phyloP scores from a whole-genome alignment of 2,329 filamentous ascomycete species.

The Exophiala lecanii-corni region DNA sequence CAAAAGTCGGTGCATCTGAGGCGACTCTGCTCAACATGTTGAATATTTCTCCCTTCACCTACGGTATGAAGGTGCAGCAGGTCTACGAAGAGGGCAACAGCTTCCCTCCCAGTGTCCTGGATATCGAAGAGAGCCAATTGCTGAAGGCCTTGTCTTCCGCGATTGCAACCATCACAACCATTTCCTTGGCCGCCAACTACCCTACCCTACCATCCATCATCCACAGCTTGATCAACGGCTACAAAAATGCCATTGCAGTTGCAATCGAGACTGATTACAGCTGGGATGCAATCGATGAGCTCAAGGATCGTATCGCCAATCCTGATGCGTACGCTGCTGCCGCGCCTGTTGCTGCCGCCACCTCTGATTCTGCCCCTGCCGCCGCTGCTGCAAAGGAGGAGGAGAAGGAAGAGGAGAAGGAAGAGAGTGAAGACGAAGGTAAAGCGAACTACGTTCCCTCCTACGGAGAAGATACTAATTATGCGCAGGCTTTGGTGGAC shows the following conservation, averaged over 20 bases:
- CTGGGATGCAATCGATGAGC: conserved; percentile 93
- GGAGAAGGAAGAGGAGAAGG: conserved; percentile 61
- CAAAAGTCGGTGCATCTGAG: conserved; percentile 97
- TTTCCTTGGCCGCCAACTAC: conserved; percentile 92
- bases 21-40: conserved; percentile 99
- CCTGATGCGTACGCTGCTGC: conserved; percentile 90
- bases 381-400: conserved; percentile 50
- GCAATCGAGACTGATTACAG: conserved; percentile 85
- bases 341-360: conserved; percentile 64
- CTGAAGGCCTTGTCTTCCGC: conserved; percentile 75
- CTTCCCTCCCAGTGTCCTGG: conserved; percentile 79
- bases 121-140: conserved; percentile 93
- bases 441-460: conserved; percentile 33
- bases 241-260: conserved; percentile 94
- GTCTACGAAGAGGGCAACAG: conserved; percentile 97
- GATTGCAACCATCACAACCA: conserved; percentile 78
- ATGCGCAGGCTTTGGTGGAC: conserved; percentile 65
- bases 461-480: conserved; percentile 44
- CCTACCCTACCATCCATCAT: conserved; percentile 93
- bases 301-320: conserved; percentile 99
- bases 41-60: conserved; percentile 99
- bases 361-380: conserved; percentile 47
- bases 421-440: conserved; percentile 60
- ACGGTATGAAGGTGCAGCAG: conserved; percentile 93
- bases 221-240: conserved; percentile 92